Percentiles rank a stretch among this genome's conserved stretches.
Evolutionary conservation across 371 early-diverging fungal genomes (phyloP).

Genomic region (Rhizopus stolonifer): DNA sequence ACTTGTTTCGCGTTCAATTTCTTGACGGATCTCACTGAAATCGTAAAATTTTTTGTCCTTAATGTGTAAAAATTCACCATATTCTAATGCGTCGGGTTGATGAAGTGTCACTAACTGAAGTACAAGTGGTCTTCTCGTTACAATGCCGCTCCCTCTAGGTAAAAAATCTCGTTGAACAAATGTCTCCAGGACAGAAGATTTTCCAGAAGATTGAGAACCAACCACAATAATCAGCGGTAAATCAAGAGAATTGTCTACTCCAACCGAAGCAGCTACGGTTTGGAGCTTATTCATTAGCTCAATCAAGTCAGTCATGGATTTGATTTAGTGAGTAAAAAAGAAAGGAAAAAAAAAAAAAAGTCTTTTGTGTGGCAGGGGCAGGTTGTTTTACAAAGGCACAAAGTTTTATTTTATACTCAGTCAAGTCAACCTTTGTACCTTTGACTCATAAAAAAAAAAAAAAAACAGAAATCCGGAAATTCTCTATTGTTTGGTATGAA

Average conservation of each 20-base stretch:
- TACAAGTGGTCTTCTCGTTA: slow-evolving; percentile 90
- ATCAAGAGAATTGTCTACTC: slow-evolving; percentile 79
- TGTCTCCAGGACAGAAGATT: slow-evolving; percentile 91
- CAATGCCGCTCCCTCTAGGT: slow-evolving; percentile 91
- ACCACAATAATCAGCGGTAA: slow-evolving; percentile 92
- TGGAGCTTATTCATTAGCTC: slow-evolving; percentile 92
- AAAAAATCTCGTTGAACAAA: slow-evolving; percentile 89
- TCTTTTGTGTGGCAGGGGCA: background rate
- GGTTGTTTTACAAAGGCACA: too few relatives aligned
- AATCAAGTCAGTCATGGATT: slow-evolving; percentile 71
- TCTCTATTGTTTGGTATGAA: too few relatives aligned
- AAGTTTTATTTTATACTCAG: too few relatives aligned
- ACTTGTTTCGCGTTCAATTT: slow-evolving; percentile 89
- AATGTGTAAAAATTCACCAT: slow-evolving; percentile 80
- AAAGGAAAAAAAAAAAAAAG: too few relatives aligned
- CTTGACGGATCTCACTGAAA: slow-evolving; percentile 80
- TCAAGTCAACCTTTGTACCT: too few relatives aligned
- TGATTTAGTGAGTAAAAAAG: background rate
- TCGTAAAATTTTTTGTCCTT: slow-evolving; percentile 78
- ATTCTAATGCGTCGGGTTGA: slow-evolving; percentile 37
- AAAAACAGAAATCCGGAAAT: too few relatives aligned
- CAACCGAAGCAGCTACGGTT: slow-evolving; percentile 85
- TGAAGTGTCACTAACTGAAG: slow-evolving; percentile 81
- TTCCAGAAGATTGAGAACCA: slow-evolving; percentile 89
- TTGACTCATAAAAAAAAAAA: too few relatives aligned